phyloP scores from a whole-genome alignment of 176 grass and related monocot species.

The Coix lacrymajobi region DNA sequence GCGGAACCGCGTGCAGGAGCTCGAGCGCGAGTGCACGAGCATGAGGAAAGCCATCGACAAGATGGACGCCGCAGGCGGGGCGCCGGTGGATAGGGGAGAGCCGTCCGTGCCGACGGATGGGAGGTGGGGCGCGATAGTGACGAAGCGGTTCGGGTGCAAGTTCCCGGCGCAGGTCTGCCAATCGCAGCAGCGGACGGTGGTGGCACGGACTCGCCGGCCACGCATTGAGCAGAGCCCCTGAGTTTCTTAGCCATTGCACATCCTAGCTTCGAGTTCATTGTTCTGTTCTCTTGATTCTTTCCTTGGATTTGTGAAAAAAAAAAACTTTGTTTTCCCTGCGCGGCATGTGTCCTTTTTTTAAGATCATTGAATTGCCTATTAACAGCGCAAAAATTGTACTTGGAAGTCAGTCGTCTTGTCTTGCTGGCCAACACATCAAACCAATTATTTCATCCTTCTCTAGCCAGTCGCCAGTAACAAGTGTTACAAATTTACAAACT shows the following conservation, averaged over 20 bases:
- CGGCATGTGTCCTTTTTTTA: slow-evolving; percentile 8
- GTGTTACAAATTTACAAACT: slow-evolving; percentile 18
- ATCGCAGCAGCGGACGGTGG: slow-evolving; percentile 70
- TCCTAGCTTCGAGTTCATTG: slow-evolving; percentile 30
- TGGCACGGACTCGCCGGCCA: slow-evolving; percentile 60
- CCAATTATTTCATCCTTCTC: not conserved
- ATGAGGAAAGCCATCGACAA: slow-evolving; percentile 87
- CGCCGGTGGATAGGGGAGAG: not conserved
- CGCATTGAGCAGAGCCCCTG: slow-evolving; percentile 70
- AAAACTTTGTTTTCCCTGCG: slow-evolving; percentile 14
- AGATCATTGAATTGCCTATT: not conserved
- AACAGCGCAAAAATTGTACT: not conserved
- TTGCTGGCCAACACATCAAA: not conserved
- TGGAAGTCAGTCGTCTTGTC: not conserved
- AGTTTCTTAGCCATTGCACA: slow-evolving; percentile 15
- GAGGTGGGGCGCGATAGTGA: slow-evolving; percentile 52
- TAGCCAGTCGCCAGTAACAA: not conserved
- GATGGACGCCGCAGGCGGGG: slow-evolving; percentile 56
- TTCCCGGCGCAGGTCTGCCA: slow-evolving; percentile 92
- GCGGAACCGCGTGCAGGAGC: slow-evolving; percentile 83
- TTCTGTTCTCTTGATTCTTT: slow-evolving; percentile 49
- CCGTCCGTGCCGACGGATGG: slow-evolving; percentile 20
- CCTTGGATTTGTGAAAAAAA: slow-evolving; percentile 38
- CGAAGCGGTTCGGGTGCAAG: slow-evolving; percentile 81
- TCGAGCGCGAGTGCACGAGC: slow-evolving; percentile 86